Base-by-base conservation (phyloP, 129 eudicot genomes). In the Ambrosia artemisiifolia region DNA sequence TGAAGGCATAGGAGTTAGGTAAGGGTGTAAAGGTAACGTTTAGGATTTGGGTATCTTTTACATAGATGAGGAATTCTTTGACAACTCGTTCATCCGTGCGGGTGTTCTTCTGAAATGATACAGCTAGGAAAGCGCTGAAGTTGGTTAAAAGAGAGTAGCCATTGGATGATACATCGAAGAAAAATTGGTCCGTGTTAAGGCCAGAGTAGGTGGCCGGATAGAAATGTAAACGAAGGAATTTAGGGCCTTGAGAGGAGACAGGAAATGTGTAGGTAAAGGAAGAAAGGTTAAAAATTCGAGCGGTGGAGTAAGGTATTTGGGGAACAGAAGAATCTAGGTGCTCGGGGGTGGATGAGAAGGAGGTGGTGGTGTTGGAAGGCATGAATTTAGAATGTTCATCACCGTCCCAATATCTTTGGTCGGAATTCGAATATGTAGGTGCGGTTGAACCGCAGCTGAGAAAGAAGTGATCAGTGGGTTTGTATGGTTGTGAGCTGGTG, bases 151-250 rank as follows among this genome's bases (percentile, higher is more conserved):
- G 83, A 55, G 79, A 76, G 82, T 69, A 54, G 67, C 63, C 57
- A 7, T 65, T 74, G 34, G 77, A 73, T 49, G 33, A 49, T 10
- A 81, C 83, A 1, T 70, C 32, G 65, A 60, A 60, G 43, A 60
- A 60, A 32, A 43, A 60, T 11, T 30, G 17, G 1, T 60, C 11
- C 3, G 84, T 51, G 8, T 20, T 47, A 69, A 85, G 75, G 2
- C 75, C 35, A 2, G 86, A 80, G 10, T 85, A 75, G 3, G 71
- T 81, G 55, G 5, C 16, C 63, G 65, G 76, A 2, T 80, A 80
- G 24, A 43, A 42, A 42, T 2, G 55, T n/a, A 49, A 49, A 49
- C 55, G 55, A 2, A 49, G 55, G 9, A n/a, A 49, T n/a, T 49
- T 49, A 2, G 18, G 55, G 9, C 20, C 55, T 13, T 14, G 20